These are phyloP conservation scores for Heliocybe sulcata DNA, from an alignment of 1,284 basidiomycete species.

Conservation along the genomic window DNA sequence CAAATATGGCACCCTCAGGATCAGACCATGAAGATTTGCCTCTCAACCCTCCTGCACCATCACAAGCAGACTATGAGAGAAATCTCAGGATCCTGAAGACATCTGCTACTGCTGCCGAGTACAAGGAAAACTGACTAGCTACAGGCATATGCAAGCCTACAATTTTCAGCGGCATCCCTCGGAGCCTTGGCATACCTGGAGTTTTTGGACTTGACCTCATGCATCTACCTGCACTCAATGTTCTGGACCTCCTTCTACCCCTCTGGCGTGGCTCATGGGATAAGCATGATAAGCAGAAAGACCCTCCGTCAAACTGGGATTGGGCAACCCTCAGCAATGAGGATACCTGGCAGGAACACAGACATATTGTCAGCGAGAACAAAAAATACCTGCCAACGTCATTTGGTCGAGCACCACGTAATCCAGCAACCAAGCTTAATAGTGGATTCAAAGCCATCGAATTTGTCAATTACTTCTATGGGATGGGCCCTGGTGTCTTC, in stretches of 20 bases:
- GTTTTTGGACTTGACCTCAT: slow-evolving; percentile 24
- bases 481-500: slow-evolving; percentile 28
- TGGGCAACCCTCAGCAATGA: slow-evolving; percentile 22
- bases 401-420: slow-evolving; percentile 27
- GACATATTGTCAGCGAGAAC: slow-evolving; percentile 19
- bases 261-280: slow-evolving; percentile 24
- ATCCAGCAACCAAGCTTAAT: slow-evolving; percentile 28
- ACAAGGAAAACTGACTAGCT: slow-evolving; percentile 15
- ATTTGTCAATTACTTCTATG: slow-evolving; percentile 27
- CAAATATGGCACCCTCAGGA: slow-evolving; percentile 16
- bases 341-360: slow-evolving; percentile 25
- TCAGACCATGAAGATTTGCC: slow-evolving; percentile 24
- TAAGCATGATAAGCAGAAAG: slow-evolving; percentile 13
- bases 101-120: slow-evolving; percentile 16
- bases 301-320: slow-evolving; percentile 19
- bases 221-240: slow-evolving; percentile 24
- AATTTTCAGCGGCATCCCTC: slow-evolving; percentile 21
- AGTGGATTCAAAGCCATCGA: slow-evolving; percentile 34
- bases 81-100: slow-evolving; percentile 10
- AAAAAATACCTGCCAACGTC: slow-evolving; percentile 20
- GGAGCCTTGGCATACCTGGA: slow-evolving; percentile 18
- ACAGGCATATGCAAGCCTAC: slow-evolving; percentile 30
- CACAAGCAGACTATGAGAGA: slow-evolving; percentile 13
- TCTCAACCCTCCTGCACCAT: slow-evolving; percentile 4
- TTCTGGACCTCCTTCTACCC: slow-evolving; percentile 19